These are phyloP conservation scores for Metschnikowia continentalis DNA, from an alignment of 805 yeast species.

Conservation along the genomic window DNA sequence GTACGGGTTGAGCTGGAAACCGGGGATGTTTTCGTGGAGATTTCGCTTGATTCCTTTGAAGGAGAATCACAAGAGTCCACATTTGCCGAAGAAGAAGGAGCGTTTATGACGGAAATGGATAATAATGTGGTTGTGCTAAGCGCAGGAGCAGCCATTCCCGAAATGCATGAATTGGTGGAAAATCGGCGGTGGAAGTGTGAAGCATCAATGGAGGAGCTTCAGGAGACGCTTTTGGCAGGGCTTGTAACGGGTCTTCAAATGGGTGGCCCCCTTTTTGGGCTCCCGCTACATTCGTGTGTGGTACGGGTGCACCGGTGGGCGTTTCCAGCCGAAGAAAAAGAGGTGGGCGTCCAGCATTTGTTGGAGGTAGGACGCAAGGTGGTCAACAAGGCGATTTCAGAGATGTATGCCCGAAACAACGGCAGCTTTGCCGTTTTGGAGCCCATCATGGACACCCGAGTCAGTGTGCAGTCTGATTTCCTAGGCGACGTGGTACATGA, in stretches of 20 bases:
- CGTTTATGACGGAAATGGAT: slow-evolving; percentile 39
- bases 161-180: slow-evolving; percentile 19
- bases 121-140: slow-evolving; percentile 46
- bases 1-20: slow-evolving; percentile 18
- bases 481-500: slow-evolving; percentile 85
- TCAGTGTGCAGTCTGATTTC: slow-evolving; percentile 64
- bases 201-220: slow-evolving; percentile 44
- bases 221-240: slow-evolving; percentile 56
- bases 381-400: slow-evolving; percentile 21
- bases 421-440: slow-evolving; percentile 59
- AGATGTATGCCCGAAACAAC: slow-evolving; percentile 14
- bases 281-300: slow-evolving; percentile 57
- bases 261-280: slow-evolving; percentile 59
- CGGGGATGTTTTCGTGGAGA: slow-evolving; percentile 21
- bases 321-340: slow-evolving; percentile 48
- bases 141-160: slow-evolving; percentile 2
- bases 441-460: slow-evolving; percentile 78
- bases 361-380: slow-evolving; percentile 43
- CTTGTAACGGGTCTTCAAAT: slow-evolving; percentile 56
- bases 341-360: slow-evolving; percentile 31
- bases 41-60: slow-evolving; percentile 35
- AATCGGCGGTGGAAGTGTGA: slow-evolving; percentile 49
- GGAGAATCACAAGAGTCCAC: slow-evolving; percentile 29
- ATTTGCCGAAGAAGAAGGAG: slow-evolving; percentile 38
- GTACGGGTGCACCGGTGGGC: slow-evolving; percentile 51